These are phyloP conservation scores for Pezicula radicicola DNA, from an alignment of 2,329 filamentous ascomycete species.

Conservation along the genomic window DNA sequence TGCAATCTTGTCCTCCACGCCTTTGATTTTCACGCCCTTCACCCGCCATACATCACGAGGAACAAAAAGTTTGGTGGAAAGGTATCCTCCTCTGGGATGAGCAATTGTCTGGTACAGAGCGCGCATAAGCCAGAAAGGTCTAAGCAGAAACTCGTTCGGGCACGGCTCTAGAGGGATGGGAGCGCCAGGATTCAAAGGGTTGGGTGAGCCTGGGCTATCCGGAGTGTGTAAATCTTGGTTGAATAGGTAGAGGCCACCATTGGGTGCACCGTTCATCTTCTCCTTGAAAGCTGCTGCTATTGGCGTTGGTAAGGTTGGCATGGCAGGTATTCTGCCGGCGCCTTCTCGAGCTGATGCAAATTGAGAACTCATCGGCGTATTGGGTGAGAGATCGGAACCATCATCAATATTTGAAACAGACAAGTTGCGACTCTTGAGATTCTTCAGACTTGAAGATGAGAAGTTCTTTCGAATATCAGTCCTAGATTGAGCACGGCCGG, in stretches of 20 bases:
- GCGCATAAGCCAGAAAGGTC: slow-evolving; percentile 97
- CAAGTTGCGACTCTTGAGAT: slow-evolving; percentile 71
- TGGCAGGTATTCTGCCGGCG: slow-evolving; percentile 45
- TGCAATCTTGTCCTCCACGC: slow-evolving; percentile 87
- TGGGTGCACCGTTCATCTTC: slow-evolving; percentile 50
- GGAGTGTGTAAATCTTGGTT: slow-evolving; percentile 77
- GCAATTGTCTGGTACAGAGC: slow-evolving; percentile 89
- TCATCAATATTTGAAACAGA: slow-evolving; percentile 62
- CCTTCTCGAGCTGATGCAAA: slow-evolving; percentile 31
- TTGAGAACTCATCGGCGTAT: slow-evolving; percentile 66
- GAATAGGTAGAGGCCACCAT: slow-evolving; percentile 75
- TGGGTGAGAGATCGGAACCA: slow-evolving; percentile 62
- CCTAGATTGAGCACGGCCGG: slow-evolving; percentile 43
- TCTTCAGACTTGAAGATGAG: slow-evolving; percentile 67
- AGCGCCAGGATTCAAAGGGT: slow-evolving; percentile 57
- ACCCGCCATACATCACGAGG: slow-evolving; percentile 92
- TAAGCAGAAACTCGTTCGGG: slow-evolving; percentile 81
- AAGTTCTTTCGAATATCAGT: slow-evolving; percentile 60
- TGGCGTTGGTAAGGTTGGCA: slow-evolving; percentile 67
- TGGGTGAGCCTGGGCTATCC: slow-evolving; percentile 61
- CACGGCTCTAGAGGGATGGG: slow-evolving; percentile 86
- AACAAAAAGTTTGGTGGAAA: slow-evolving; percentile 89
- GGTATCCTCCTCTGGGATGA: slow-evolving; percentile 86
- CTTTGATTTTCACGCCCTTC: slow-evolving; percentile 88
- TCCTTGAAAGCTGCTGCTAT: slow-evolving; percentile 60